These are phyloP conservation scores for Yamadazyma songkhlaensis DNA, from an alignment of 1,139 yeast genomes.

Conservation along the genomic window DNA sequence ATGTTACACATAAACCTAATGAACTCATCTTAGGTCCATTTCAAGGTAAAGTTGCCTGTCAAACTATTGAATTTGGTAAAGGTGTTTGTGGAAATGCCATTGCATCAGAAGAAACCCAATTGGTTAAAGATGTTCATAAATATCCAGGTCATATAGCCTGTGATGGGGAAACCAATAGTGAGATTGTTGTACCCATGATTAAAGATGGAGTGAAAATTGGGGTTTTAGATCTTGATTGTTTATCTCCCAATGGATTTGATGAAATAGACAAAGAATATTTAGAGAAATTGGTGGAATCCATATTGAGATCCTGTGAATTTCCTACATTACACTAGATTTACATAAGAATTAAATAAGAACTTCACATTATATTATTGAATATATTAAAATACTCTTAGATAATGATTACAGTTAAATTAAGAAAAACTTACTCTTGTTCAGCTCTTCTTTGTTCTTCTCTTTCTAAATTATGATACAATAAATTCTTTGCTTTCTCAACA, in stretches of 20 bases:
- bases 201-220: constrained; percentile 52
- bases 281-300: constrained; percentile 53
- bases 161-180: constrained; percentile 92
- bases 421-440: constrained; percentile 12
- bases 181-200: constrained; percentile 82
- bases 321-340: background rate
- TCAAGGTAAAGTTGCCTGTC: constrained; percentile 97
- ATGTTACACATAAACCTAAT: constrained; percentile 39
- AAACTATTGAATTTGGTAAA: constrained; percentile 65
- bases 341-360: too few species aligned
- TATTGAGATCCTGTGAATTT: constrained; percentile 49
- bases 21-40: constrained; percentile 84
- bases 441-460: constrained; percentile 72
- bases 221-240: constrained; percentile 86
- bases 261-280: constrained; percentile 57
- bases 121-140: constrained; percentile 71
- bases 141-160: constrained; percentile 97
- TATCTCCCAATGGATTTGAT: constrained; percentile 61
- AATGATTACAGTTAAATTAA: too few species aligned
- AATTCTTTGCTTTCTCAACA: constrained; percentile 66
- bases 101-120: constrained; percentile 50
- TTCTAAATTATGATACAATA: constrained; percentile 73
- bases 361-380: too few species aligned
- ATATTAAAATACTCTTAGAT: too few species aligned
- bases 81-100: constrained; percentile 97